Base-by-base conservation (phyloP, 2,329 filamentous ascomycete species). In the Alternaria tenuissima region DNA sequence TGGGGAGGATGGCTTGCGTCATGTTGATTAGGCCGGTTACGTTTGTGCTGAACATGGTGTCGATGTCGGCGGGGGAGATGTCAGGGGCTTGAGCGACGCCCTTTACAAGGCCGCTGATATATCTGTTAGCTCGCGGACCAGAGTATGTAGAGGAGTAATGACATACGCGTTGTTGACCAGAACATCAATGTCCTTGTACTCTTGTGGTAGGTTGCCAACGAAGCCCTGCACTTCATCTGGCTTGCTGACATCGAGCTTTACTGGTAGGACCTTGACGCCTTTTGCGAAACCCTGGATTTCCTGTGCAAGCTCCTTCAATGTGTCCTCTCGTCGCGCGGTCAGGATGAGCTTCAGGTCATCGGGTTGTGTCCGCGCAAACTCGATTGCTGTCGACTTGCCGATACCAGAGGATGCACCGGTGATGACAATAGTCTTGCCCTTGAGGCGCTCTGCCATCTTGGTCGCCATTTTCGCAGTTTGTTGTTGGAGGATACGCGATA, bases 321-420 rank as follows among this genome's bases (percentile, higher is more conserved):
- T 84, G 70, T 97, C 94, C 70, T 93, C 81, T 49, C 95, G 88
- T 28, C 95, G 88, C n/a, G 95, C 95, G 7, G 95, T 95, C 60
- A 98, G 81, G 69, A 98, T 89, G 52, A 99, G 85, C 77, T 91
- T 93, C 67, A 98, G 84, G 77, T 91, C 86, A 57, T 89, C 85
- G 7, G 93, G 93, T 22, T 91, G 87, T 2, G 94, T 94, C 58
- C 92, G 88, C 26, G 95, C 95, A 75, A 98, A 99, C 79, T 98
- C 95, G 66, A 95, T 83, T n/a, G 94, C 95, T 18, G 87, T 90
- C 70, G 86, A 88, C 57, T 86, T 87, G 24, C 95, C 95, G 79
- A 99, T 98, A 63, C 95, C 95, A 20, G 93, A 96, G 4, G 91
- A 95, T 32, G 95, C 95, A 57, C 95, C 95, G 5, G 95, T 98